These are phyloP conservation scores for Lactarius vividus DNA, from an alignment of 768 basidiomycete species.

Conservation along the genomic window DNA sequence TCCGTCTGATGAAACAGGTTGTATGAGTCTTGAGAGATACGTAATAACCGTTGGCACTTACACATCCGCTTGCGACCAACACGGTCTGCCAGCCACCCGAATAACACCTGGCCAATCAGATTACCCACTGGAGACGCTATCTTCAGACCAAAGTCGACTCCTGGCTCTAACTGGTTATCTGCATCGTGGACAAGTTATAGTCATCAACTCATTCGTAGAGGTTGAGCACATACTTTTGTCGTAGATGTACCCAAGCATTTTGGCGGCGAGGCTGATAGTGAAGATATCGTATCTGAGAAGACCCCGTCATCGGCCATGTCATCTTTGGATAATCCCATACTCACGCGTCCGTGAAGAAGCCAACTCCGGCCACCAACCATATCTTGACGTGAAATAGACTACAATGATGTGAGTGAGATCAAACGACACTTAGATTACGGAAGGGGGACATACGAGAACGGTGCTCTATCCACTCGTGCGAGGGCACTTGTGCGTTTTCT, in stretches of 20 bases:
- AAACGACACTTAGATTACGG: not conserved
- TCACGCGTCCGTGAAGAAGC: conserved; percentile 88
- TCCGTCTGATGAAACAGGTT: conserved; percentile 49
- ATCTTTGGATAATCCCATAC: conserved; percentile 25
- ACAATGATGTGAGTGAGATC: not conserved
- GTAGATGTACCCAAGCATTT: conserved; percentile 85
- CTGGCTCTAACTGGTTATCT: conserved; percentile 41
- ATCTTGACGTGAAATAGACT: conserved; percentile 53
- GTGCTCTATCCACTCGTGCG: conserved; percentile 83
- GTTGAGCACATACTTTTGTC: conserved; percentile 33
- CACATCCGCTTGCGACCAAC: conserved; percentile 58
- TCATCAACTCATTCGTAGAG: not conserved
- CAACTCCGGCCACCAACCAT: conserved; percentile 60
- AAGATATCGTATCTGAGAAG: conserved; percentile 72
- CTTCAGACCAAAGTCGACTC: conserved; percentile 41
- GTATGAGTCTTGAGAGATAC: not conserved
- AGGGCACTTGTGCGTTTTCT: conserved; percentile 78
- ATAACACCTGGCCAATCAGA: conserved; percentile 43
- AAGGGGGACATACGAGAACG: conserved; percentile 64
- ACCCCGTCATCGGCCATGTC: not conserved
- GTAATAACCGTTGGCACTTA: conserved; percentile 35
- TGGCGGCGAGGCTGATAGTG: conserved; percentile 80
- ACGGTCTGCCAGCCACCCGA: conserved; percentile 46
- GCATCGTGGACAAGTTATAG: not conserved
- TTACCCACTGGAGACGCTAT: conserved; percentile 43